Evolutionary conservation across 352 stramenopile species (phyloP), one percentile per base, ranked within the genome.

Genomic region (Pythium pectinolyticum): DNA sequence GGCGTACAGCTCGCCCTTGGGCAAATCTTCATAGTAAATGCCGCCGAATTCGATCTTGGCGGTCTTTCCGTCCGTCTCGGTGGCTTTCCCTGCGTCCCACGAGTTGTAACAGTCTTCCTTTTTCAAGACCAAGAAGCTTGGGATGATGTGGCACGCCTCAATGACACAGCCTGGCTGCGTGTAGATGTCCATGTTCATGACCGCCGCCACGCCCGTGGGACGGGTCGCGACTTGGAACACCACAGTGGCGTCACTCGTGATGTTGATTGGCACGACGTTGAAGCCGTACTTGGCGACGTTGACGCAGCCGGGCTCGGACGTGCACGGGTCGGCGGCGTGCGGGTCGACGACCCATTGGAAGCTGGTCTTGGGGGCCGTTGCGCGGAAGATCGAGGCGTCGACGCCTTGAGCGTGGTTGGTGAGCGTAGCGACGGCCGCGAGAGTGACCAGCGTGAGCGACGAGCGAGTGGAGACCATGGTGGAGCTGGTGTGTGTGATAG

Each of bases 211-310:
- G n/a, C 53, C 67, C 8, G 54, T 39, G 3, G 78, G 78, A 3
- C 78, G 69, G 43, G 69, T 59, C 5, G 75, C 72, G 10, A 58
- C 57, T 56, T 87, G 78, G 60, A 84, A 72, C 25, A 84, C 66
- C 24, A 85, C 37, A 39, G 60, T 68, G 2, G 40, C 27, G 43
- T 81, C 68, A 17, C 5, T 68, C 34, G 71, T 69, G 52, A 87
- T 60, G 56, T 72, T 85, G 45, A 82, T 57, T 2, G 78, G 74
- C 40, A 67, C 62, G 27, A 85, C 63, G 59, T 62, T 75, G 75
- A 70, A 87, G 65, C 78, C 78, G 51, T 72, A 80, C 66, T 83
- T 83, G 62, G 82, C 64, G 54, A 78, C 67, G 72, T 73, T 87
- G 40, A 76, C 66, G 60, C 78, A 84, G 34, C 57, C 59, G 1